These are phyloP conservation scores for Hamigera avellanea DNA, from an alignment of 495 filamentous ascomycete genomes.

Conservation along the genomic window DNA sequence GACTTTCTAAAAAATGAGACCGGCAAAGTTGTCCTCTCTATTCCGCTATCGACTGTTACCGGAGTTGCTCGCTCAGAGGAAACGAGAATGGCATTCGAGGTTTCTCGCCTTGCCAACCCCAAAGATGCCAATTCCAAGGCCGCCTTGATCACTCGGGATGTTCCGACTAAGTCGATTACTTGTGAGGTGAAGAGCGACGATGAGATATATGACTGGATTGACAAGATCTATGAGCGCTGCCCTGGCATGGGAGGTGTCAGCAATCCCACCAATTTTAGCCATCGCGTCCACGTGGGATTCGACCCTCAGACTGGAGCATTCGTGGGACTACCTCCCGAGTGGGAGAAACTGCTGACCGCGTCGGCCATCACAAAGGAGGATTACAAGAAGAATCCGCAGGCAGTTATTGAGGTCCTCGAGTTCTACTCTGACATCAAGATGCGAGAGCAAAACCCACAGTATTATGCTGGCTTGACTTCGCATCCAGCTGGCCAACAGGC, in stretches of 20 bases:
- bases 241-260: conserved; percentile 97
- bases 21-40: conserved; percentile 67
- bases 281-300: conserved; percentile 94
- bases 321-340: conserved; percentile 84
- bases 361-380: conserved; percentile 97
- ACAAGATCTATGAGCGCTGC: conserved; percentile 90
- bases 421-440: conserved; percentile 96
- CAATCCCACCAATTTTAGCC: conserved; percentile 94
- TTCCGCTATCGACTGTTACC: conserved; percentile 73
- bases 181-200: conserved; percentile 89
- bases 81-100: conserved; percentile 81
- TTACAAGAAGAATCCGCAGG: conserved; percentile 95
- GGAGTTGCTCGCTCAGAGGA: conserved; percentile 78
- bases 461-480: conserved; percentile 60
- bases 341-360: conserved; percentile 87
- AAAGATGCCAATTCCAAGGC: conserved; percentile 49
- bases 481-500: conserved; percentile 37
- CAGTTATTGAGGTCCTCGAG: conserved; percentile 91
- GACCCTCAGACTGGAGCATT: conserved; percentile 90
- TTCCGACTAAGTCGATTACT: conserved; percentile 65
- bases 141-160: conserved; percentile 54
- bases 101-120: conserved; percentile 57
- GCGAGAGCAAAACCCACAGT: conserved; percentile 67
- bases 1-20: conserved; percentile 87
- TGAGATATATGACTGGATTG: conserved; percentile 96